These are phyloP conservation scores for Lathyrus sativus DNA, from an alignment of 306 rosid species.

Conservation along the genomic window DNA sequence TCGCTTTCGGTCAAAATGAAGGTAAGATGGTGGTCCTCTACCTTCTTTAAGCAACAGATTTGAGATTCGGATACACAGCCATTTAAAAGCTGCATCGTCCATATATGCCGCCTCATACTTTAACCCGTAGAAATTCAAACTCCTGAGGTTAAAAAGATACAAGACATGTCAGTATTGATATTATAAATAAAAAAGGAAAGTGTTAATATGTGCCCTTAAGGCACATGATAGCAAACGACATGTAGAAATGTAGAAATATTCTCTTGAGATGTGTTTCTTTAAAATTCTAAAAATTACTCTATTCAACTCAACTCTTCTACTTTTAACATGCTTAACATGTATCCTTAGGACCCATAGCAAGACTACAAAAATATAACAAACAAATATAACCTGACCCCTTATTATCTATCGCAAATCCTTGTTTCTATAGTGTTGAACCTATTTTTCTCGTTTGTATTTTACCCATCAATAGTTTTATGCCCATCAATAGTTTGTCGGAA, in stretches of 20 bases:
- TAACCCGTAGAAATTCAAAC: conserved; percentile 31
- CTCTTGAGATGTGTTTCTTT: too few relatives aligned
- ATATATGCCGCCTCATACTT: conserved; percentile 24
- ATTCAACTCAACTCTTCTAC: too few relatives aligned
- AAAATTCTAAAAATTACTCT: too few relatives aligned
- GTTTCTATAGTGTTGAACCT: conserved; percentile 1
- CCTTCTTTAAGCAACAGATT: conserved; percentile 35
- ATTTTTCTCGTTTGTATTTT: background rate
- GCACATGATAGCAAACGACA: too few relatives aligned
- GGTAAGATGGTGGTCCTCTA: conserved; percentile 37
- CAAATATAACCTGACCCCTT: background rate
- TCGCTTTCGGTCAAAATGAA: conserved; percentile 38
- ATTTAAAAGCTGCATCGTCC: conserved; percentile 29
- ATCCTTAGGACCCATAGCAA: too few relatives aligned
- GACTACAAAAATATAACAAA: background rate
- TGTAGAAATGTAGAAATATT: too few relatives aligned
- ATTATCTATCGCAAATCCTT: background rate
- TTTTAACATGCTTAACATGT: too few relatives aligned
- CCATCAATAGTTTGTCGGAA: background rate
- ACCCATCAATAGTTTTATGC: background rate
- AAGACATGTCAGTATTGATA: conserved; percentile 28
- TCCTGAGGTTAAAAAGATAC: conserved; percentile 41
- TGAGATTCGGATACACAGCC: conserved; percentile 33
- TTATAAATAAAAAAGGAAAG: background rate
- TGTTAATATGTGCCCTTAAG: too few relatives aligned